Base-by-base conservation (phyloP, 495 filamentous ascomycete genomes). In the Rhypophila decipiens region DNA sequence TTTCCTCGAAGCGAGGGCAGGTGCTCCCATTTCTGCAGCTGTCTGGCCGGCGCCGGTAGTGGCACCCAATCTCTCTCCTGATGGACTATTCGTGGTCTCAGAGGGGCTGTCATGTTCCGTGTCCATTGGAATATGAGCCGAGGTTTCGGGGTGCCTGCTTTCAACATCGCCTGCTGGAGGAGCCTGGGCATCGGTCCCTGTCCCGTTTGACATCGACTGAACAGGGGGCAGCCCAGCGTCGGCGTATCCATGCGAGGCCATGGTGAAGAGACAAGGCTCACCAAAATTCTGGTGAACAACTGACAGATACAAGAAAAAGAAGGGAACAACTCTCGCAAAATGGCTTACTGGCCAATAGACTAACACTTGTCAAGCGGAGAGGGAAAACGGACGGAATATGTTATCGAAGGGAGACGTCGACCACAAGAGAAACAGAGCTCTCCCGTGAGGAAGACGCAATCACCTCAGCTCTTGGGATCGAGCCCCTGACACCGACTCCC, bases 341-440 rank as follows among this genome's bases (percentile, higher is more conserved):
- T 4, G 39, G 39, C 29, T 9, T 27, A 42, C 17, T 37, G 24
- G 44, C 19, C 5, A 5, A 35, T n/a, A 20, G 31, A 44, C 44
- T 31, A 63, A 63, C 60, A 63, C 60, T 63, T 63, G 60, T 63
- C 60, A 56, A 17, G 39, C 37, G 36, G 53, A 47, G 43, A 29
- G 36, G 44, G 39, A 23, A 17, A 36, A 22, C 15, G 39, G 24
- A 39, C 44, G 51, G 45, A 51, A 60, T 55, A 49, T 39, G 49
- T n/a, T n/a, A 33, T 18, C 35, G 17, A 42, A 42, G 34, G 18
- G 10, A 18, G 34, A 13, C 47, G 49, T 49, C 56, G 46, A 29
- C 38, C 33, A 39, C 23, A 17, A 41, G 24, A 10, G 21, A n/a
- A n/a, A 46, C 29, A 45, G 43, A 46, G 42, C 40, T 49, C 52